Base-by-base conservation (phyloP, 192 early-diverging fungal species). In the Coemansia sp. region DNA sequence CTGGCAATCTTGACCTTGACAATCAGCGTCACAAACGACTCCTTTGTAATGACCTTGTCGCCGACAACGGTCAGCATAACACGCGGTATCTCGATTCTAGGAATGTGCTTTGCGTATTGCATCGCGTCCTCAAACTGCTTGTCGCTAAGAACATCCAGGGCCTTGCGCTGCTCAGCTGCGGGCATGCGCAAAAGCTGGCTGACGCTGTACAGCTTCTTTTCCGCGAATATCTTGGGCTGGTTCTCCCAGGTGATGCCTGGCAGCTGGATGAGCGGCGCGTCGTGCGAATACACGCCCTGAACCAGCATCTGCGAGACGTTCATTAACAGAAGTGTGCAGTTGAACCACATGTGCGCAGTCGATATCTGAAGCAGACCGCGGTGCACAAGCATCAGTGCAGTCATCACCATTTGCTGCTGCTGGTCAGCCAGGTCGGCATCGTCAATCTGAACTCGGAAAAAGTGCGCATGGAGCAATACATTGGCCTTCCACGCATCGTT, bases 351-450 rank as follows among this genome's bases (percentile, higher is more conserved):
- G 72, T 94, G 88, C 17, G 91, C 89, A 36, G 88, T 88, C 11
- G 95, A 86, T 57, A 98, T 95, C 71, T 96, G 94, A 28, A 96
- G 79, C 80, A 99, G 76, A 14, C 97, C 98, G 8, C 77, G 76
- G 55, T 90, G 87, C 32, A 97, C 74, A 37, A 99, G 86, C 35
- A 88, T 88, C 37, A 91, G 76, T 12, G 92, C 86, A 41, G 84
- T 90, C 72, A 90, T 84, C 12, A 93, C 87, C 62, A 96, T 91
- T 63, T 89, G 85, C 61, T 81, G 83, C 86, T 91, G 90, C 74
- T 78, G 75, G 51, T 79, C 74, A 7, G 76, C 73, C 18, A 85
- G 70, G 32, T 64, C 64, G 5, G 84, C 80, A 52, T 89, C 85
- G 20, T 74, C 73, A 34, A 95, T 83, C 51, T 81, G 64, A 12